phyloP scores from a whole-genome alignment of 1,284 basidiomycete species.

The Puccinia hordei region DNA sequence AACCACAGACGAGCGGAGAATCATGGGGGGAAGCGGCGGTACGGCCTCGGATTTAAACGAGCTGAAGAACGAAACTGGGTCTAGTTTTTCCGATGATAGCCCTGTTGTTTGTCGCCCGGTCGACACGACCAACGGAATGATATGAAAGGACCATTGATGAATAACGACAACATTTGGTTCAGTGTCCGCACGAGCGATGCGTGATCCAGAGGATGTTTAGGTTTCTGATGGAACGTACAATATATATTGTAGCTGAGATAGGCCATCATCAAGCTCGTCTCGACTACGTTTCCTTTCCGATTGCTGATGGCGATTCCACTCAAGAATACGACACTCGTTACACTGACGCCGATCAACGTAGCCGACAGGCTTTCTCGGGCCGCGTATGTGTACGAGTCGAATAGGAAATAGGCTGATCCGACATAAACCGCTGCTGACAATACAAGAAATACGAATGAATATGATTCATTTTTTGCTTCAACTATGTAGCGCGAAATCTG shows the following conservation, averaged over 20 bases:
- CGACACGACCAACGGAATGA: background rate
- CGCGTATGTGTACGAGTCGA: constrained; percentile 69
- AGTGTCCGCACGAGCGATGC: background rate
- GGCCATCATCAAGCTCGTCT: constrained; percentile 80
- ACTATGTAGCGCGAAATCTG: constrained; percentile 47
- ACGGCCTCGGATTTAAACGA: constrained; percentile 45
- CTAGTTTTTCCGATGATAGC: constrained; percentile 46
- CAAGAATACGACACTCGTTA: constrained; percentile 75
- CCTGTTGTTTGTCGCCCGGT: background rate
- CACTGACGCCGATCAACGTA: constrained; percentile 75
- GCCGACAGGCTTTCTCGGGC: constrained; percentile 80
- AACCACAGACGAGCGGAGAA: constrained; percentile 42
- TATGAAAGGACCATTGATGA: background rate
- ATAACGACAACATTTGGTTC: background rate
- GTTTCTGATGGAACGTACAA: constrained; percentile 52
- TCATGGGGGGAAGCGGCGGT: constrained; percentile 44
- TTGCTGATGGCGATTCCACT: constrained; percentile 85
- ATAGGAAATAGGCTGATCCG: constrained; percentile 55
- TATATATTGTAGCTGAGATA: constrained; percentile 83
- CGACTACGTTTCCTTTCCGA: constrained; percentile 86
- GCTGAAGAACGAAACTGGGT: constrained; percentile 47
- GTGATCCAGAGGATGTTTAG: background rate
- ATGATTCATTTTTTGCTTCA: constrained; percentile 45
- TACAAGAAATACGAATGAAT: constrained; percentile 53
- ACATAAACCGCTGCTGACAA: constrained; percentile 55